Conservation (phyloP, 352 stramenopile species). For the Pelagophyceae sp. region DNA sequence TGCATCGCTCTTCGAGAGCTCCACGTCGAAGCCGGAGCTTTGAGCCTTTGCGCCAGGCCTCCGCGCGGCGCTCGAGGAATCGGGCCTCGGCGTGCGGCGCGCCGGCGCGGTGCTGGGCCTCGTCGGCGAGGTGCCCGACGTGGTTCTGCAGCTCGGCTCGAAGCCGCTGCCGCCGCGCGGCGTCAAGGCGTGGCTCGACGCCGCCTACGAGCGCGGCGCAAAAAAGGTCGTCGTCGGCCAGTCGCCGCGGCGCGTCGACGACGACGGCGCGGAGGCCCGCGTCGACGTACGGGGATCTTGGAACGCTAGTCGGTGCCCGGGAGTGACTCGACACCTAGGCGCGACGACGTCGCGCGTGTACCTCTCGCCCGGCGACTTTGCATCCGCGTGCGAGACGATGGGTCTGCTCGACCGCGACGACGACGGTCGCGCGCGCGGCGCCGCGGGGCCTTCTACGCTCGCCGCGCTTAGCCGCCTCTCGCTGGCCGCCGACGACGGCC, state of each 20-base stretch:
- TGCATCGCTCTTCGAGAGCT: too few relatives aligned
- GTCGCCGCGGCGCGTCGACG: not conserved
- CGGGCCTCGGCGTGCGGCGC: not conserved
- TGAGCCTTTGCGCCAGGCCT: not conserved
- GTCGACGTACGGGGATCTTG: too few relatives aligned
- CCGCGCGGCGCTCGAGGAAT: not conserved
- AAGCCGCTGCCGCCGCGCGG: not conserved
- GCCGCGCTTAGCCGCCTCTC: not conserved
- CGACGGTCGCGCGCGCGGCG: too few relatives aligned
- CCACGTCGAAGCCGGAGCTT: too few relatives aligned
- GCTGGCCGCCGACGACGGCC: not conserved
- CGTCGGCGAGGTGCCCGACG: not conserved
- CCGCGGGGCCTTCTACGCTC: not conserved
- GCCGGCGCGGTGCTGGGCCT: not conserved
- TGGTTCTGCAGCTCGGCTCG: not conserved
- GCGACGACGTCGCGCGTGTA: not conserved
- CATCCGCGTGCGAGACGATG: not conserved
- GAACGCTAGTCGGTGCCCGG: too few relatives aligned
- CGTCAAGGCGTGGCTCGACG: not conserved
- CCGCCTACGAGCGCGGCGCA: not conserved
- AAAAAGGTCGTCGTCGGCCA: not conserved
- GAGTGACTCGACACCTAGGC: not conserved
- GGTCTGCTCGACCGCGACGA: too few relatives aligned
- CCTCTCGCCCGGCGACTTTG: not conserved
- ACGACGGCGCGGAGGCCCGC: slow-evolving; percentile 1